phyloP scores from a whole-genome alignment of 805 yeast species.

The Wickerhamiella hasegawae region DNA sequence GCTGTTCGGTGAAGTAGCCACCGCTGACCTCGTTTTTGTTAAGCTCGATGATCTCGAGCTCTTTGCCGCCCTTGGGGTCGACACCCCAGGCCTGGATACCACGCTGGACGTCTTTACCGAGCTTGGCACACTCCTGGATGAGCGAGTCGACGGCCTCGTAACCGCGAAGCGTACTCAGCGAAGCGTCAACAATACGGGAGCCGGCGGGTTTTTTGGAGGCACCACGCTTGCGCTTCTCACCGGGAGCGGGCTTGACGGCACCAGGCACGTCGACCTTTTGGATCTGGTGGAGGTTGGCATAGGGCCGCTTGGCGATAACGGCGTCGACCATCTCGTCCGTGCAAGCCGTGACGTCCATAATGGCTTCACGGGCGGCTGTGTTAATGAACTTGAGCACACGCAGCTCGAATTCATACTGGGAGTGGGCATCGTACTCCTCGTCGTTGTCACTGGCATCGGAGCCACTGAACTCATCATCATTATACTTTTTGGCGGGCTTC shows the following conservation, averaged over 20 bases:
- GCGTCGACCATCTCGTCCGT: slow-evolving; percentile 47
- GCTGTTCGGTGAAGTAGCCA: slow-evolving; percentile 46
- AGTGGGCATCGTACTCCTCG: slow-evolving; percentile 20
- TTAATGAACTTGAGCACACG: slow-evolving; percentile 66
- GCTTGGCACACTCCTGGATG: slow-evolving; percentile 63
- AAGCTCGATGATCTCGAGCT: slow-evolving; percentile 46
- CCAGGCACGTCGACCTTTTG: slow-evolving; percentile 39
- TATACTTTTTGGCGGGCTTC: slow-evolving; percentile 12
- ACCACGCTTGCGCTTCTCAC: slow-evolving; percentile 22
- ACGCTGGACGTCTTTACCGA: slow-evolving; percentile 51
- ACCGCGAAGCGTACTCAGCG: slow-evolving; percentile 60
- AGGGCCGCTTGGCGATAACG: slow-evolving; percentile 61
- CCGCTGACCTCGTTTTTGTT: slow-evolving; percentile 18
- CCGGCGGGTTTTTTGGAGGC: slow-evolving; percentile 46
- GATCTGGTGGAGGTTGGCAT: slow-evolving; percentile 38
- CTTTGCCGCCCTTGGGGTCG: slow-evolving; percentile 41
- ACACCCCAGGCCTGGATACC: slow-evolving; percentile 85
- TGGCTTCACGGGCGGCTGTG: slow-evolving; percentile 54
- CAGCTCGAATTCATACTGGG: slow-evolving; percentile 33
- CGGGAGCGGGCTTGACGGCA: slow-evolving; percentile 15
- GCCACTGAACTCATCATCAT: slow-evolving; percentile 31
- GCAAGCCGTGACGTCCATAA: slow-evolving; percentile 66
- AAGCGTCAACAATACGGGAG: slow-evolving; percentile 53
- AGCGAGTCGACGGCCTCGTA: slow-evolving; percentile 91
- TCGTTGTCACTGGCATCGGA: slow-evolving; percentile 32